phyloP scores from a whole-genome alignment of 164 flowering plant species.

The Echeveria elegans region DNA sequence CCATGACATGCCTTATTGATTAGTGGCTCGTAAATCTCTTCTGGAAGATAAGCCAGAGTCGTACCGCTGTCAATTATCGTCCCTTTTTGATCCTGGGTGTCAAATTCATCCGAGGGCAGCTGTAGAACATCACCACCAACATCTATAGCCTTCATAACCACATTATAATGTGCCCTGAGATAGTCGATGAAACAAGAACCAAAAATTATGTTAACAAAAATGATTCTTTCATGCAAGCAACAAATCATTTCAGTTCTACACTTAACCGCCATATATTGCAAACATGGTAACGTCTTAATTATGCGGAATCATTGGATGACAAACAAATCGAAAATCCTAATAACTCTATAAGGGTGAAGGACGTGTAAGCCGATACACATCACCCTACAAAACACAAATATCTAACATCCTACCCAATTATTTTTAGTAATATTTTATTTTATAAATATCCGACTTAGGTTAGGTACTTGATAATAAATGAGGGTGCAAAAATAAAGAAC shows the following conservation, averaged over 20 bases:
- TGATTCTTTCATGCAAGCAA: no score
- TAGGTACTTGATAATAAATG: background rate
- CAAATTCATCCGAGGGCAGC: constrained; percentile 57
- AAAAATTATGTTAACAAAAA: background rate
- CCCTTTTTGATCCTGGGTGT: constrained; percentile 34
- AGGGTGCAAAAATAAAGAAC: background rate
- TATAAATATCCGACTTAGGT: background rate
- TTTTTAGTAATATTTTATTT: no score
- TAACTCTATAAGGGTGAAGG: no score
- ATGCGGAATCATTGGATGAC: no score
- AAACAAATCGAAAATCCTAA: no score
- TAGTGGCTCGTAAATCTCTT: constrained; percentile 36
- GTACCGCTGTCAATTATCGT: constrained; percentile 92
- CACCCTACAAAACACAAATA: no score
- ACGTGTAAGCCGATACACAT: no score
- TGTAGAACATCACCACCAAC: constrained; percentile 55
- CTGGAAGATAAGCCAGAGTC: constrained; percentile 82
- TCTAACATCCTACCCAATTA: no score
- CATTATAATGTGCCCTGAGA: constrained; percentile 83
- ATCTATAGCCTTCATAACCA: constrained; percentile 53
- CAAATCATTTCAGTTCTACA: no score
- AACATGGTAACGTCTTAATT: no score
- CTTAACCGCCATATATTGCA: no score
- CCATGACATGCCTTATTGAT: constrained; percentile 25
- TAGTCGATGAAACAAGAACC: constrained; percentile 20